Conservation (phyloP, 345 rosid genomes). For the Isatis tinctoria region DNA sequence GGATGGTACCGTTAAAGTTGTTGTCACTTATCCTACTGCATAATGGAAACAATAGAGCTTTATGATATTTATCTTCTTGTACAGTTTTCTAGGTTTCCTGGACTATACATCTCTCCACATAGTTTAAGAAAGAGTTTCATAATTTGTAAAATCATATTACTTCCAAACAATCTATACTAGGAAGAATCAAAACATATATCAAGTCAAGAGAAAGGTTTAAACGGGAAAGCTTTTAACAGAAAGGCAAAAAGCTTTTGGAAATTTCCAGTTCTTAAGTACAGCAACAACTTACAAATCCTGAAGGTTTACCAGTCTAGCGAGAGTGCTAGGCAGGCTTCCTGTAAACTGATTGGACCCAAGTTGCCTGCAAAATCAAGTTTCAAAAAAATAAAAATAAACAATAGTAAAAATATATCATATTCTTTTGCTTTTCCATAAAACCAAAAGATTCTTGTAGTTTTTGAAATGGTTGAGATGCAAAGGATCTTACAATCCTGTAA, state of each 20-base stretch:
- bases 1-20: constrained; percentile 59
- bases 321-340: constrained; percentile 37
- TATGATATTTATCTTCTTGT: not conserved
- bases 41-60: not conserved
- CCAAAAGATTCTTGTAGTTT: not conserved
- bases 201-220: not conserved
- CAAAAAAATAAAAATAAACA: no score
- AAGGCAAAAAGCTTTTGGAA: no score
- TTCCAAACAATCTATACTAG: no score
- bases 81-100: not conserved
- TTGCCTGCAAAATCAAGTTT: constrained; percentile 34
- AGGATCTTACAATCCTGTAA: constrained; percentile 39
- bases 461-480: not conserved
- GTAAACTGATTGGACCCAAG: constrained; percentile 37
- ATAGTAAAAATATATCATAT: no score
- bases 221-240: not conserved
- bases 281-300: not conserved
- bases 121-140: no score
- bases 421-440: not conserved
- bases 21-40: constrained; percentile 73
- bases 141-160: not conserved
- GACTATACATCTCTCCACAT: no score
- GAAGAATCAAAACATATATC: not conserved
- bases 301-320: constrained; percentile 33
- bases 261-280: no score